phyloP scores from a whole-genome alignment of 2,329 filamentous ascomycete species.

The Ceratocystis diversiconidia region DNA sequence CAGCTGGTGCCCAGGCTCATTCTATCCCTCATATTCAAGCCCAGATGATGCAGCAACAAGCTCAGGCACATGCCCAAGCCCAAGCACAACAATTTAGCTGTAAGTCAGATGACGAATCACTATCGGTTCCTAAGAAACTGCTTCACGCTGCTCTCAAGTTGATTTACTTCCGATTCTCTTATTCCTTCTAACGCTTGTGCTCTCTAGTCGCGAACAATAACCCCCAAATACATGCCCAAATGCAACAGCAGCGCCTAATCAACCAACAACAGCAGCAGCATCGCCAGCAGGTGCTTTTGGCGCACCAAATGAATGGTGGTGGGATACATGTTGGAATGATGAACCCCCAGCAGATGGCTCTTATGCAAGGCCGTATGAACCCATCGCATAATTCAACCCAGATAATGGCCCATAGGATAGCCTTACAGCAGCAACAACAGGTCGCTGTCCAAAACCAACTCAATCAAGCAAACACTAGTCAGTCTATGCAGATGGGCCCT shows the following conservation, averaged over 20 bases:
- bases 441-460: slow-evolving; percentile 25
- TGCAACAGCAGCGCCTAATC: slow-evolving; percentile 40
- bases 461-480: slow-evolving; percentile 31
- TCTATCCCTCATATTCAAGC: slow-evolving; percentile 54
- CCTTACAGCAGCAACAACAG: slow-evolving; percentile 32
- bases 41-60: slow-evolving; percentile 41
- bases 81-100: slow-evolving; percentile 13
- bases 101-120: neutral
- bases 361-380: slow-evolving; percentile 27
- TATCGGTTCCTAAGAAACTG: no score
- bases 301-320: slow-evolving; percentile 36
- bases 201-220: slow-evolving; percentile 20
- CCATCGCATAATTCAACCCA: slow-evolving; percentile 22
- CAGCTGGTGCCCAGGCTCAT: slow-evolving; percentile 48
- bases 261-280: slow-evolving; percentile 41
- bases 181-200: neutral
- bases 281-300: slow-evolving; percentile 38
- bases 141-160: no score
- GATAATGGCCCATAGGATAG: slow-evolving; percentile 33
- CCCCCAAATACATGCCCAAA: slow-evolving; percentile 28
- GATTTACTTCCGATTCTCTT: no score
- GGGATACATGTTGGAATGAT: slow-evolving; percentile 39
- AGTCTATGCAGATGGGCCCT: slow-evolving; percentile 35
- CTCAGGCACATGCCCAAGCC: slow-evolving; percentile 20
- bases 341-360: slow-evolving; percentile 38